These are phyloP conservation scores for Saccharum hybrid DNA, from an alignment of 202 grass and related monocot genomes.

Conservation along the genomic window DNA sequence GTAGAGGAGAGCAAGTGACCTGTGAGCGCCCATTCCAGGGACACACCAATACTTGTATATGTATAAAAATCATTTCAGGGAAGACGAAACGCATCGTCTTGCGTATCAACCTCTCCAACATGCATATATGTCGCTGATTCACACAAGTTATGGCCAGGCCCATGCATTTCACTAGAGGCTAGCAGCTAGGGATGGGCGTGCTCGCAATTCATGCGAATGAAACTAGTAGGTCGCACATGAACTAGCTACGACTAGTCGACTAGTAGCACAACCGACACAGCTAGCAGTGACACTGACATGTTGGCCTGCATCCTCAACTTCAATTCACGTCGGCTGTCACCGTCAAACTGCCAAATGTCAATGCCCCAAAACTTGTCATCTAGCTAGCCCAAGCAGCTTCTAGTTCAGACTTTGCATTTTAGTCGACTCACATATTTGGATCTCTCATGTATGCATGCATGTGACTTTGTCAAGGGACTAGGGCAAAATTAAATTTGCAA, in stretches of 20 bases:
- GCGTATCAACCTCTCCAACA: slow-evolving; percentile 35
- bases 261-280: neutral
- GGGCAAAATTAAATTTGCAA: neutral
- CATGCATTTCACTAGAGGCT: slow-evolving; percentile 26
- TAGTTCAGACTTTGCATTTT: neutral
- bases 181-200: neutral
- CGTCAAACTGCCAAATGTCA: slow-evolving; percentile 27
- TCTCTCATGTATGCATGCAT: neutral
- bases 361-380: slow-evolving; percentile 19
- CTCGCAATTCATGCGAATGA: slow-evolving; percentile 21
- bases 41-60: slow-evolving; percentile 23
- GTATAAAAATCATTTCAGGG: neutral
- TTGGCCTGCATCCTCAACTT: neutral
- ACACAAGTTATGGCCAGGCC: slow-evolving; percentile 32
- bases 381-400: neutral
- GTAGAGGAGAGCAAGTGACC: slow-evolving; percentile 45
- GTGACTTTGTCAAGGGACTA: neutral
- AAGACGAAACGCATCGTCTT: slow-evolving; percentile 13
- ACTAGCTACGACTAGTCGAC: neutral
- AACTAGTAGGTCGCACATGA: too few relatives aligned
- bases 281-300: slow-evolving; percentile 21
- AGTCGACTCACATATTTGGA: neutral
- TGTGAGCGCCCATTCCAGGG: slow-evolving; percentile 29
- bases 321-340: slow-evolving; percentile 22
- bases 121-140: neutral